Evolutionary conservation across 805 yeast genomes (phyloP).

Genomic region (Yamadazyma ubonensis): DNA sequence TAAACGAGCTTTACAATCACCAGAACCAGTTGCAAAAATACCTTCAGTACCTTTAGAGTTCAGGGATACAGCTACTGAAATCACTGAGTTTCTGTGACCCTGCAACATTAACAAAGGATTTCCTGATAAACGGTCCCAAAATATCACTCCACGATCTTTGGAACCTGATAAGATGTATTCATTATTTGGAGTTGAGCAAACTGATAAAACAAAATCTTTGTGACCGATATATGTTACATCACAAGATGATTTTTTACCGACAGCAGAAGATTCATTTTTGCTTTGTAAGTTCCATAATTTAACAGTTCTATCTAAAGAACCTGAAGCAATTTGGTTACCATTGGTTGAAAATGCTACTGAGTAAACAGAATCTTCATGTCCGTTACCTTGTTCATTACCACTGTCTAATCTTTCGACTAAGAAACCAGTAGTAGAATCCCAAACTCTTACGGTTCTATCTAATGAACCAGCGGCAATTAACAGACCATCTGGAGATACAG

Average conservation of each 20-base stretch:
- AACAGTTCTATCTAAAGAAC: conserved; percentile 93
- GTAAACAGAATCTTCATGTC: conserved; percentile 95
- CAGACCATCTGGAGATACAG: conserved; percentile 93
- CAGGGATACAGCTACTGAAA: conserved; percentile 88
- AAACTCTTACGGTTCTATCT: conserved; percentile 92
- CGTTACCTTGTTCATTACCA: conserved; percentile 83
- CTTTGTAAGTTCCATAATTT: conserved; percentile 91
- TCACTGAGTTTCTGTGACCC: conserved; percentile 95
- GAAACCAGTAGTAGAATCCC: conserved; percentile 94
- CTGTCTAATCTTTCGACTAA: conserved; percentile 89
- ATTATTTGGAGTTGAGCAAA: conserved; percentile 90
- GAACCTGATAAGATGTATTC: conserved; percentile 91
- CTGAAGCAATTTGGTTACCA: conserved; percentile 89
- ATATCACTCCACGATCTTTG: conserved; percentile 93
- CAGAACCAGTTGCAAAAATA: conserved; percentile 94
- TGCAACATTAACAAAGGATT: conserved; percentile 93
- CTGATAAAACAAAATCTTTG: conserved; percentile 91
- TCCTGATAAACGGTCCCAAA: conserved; percentile 93
- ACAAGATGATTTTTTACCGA: conserved; percentile 53
- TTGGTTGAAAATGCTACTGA: conserved; percentile 90
- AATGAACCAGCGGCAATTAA: conserved; percentile 95
- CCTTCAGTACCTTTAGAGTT: conserved; percentile 71
- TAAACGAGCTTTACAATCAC: conserved; percentile 95
- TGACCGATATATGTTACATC: conserved; percentile 94
- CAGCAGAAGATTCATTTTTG: conserved; percentile 25